A percentile compares a stretch with the other conserved stretches of the same genome.
Evolutionary conservation across 331 rosid genomes (phyloP).

Genomic region (Malus hybrid): DNA sequence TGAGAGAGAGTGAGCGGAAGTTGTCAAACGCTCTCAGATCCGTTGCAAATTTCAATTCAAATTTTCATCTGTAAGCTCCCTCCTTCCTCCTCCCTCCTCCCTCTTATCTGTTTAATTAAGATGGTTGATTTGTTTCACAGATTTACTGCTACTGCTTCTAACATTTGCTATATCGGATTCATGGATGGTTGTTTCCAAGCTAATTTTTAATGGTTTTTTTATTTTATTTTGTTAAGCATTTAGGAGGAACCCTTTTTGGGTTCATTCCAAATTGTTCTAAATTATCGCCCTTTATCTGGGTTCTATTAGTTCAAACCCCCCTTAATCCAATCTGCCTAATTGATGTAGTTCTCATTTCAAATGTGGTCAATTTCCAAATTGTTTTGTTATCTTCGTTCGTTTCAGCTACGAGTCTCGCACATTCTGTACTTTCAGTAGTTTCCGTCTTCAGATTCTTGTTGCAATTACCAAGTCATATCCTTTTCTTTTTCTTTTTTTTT

Average conservation of each 20-base stretch:
- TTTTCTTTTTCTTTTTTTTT: background rate
- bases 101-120: background rate
- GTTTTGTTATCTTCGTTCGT: background rate
- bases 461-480: background rate
- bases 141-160: background rate
- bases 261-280: background rate
- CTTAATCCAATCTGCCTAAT: background rate
- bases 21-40: background rate
- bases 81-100: background rate
- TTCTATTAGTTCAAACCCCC: background rate
- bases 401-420: background rate
- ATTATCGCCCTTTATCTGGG: background rate
- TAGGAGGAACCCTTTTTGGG: background rate
- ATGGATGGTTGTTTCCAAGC: background rate
- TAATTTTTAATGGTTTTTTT: background rate
- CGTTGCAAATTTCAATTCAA: background rate
- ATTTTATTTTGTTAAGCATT: background rate
- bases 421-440: background rate
- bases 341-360: background rate
- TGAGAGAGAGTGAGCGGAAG: background rate
- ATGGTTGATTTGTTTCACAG: background rate
- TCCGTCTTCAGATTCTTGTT: background rate
- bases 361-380: background rate
- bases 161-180: background rate
- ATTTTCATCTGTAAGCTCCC: conserved; percentile 6